Conservation (phyloP, 768 basidiomycete species). For the Suillus variegatus region DNA sequence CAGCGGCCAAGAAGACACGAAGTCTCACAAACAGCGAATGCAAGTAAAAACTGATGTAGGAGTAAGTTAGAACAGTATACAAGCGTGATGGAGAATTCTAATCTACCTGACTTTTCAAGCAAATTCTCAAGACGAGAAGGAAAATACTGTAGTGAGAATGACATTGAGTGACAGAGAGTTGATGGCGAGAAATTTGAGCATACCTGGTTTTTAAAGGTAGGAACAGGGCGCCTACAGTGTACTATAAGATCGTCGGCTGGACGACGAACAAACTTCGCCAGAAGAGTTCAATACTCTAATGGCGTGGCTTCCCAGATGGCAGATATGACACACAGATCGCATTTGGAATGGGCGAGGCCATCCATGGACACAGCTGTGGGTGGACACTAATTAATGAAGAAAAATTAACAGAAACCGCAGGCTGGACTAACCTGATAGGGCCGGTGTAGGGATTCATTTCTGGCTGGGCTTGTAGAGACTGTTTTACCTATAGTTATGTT, state of each 20-base stretch:
- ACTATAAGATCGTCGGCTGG: not conserved
- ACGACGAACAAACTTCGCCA: not conserved
- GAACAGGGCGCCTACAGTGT: not conserved
- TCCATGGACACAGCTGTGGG: no score
- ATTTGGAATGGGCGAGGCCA: not conserved
- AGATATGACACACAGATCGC: not conserved
- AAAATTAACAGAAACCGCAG: no score
- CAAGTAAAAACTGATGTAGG: not conserved
- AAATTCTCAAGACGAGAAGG: not conserved
- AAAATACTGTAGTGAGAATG: not conserved
- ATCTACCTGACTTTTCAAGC: not conserved
- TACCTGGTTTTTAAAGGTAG: not conserved
- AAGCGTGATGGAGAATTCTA: not conserved
- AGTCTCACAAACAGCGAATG: not conserved
- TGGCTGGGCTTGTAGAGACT: no score
- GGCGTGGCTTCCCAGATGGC: no score
- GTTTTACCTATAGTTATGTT: no score
- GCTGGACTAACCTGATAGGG: no score
- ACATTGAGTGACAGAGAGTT: not conserved
- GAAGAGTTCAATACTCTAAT: not conserved
- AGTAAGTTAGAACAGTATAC: not conserved
- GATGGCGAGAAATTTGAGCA: not conserved
- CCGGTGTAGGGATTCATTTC: no score
- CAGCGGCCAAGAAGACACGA: not conserved
- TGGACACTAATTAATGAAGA: no score